phyloP scores from a whole-genome alignment of 805 yeast genomes.

The Metschnikowia kunwiensis region DNA sequence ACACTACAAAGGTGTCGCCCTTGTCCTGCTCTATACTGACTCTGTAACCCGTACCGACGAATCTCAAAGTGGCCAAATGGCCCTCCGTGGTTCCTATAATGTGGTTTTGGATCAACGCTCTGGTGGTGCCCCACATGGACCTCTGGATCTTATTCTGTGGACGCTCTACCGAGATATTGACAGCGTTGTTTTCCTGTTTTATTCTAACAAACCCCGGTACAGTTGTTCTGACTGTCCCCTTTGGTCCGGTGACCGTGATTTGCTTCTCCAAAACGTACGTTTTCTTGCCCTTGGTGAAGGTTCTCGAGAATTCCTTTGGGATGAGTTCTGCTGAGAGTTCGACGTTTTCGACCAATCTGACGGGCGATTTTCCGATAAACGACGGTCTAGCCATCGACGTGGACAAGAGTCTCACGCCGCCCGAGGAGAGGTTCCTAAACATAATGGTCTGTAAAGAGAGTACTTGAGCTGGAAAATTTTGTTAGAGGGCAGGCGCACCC shows the following conservation, averaged over 20 bases:
- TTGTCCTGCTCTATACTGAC: slow-evolving; percentile 64
- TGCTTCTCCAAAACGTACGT: slow-evolving; percentile 55
- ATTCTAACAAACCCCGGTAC: slow-evolving; percentile 71
- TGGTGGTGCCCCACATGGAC: slow-evolving; percentile 92
- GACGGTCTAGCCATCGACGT: slow-evolving; percentile 33
- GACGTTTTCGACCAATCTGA: slow-evolving; percentile 64
- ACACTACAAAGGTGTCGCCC: slow-evolving; percentile 56
- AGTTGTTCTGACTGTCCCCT: slow-evolving; percentile 60
- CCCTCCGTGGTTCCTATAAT: slow-evolving; percentile 91
- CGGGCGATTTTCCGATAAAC: slow-evolving; percentile 79
- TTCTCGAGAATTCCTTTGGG: slow-evolving; percentile 50
- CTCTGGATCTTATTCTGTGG: slow-evolving; percentile 63
- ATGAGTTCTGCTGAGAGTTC: slow-evolving; percentile 45
- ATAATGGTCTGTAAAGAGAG: slow-evolving; percentile 6
- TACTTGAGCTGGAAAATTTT: slow-evolving; percentile 2
- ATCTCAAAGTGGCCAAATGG: slow-evolving; percentile 78
- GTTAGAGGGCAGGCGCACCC: slow-evolving; percentile 5
- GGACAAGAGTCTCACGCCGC: slow-evolving; percentile 17
- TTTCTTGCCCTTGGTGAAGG: slow-evolving; percentile 65
- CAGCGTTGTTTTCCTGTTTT: slow-evolving; percentile 32
- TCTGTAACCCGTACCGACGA: slow-evolving; percentile 97
- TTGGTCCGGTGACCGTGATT: slow-evolving; percentile 71
- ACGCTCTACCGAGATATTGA: slow-evolving; percentile 57
- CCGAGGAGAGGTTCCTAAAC: slow-evolving; percentile 13
- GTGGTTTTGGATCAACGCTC: slow-evolving; percentile 74